These are phyloP conservation scores for Elongisporangium undulatum DNA, from an alignment of 352 stramenopile species.

Conservation along the genomic window DNA sequence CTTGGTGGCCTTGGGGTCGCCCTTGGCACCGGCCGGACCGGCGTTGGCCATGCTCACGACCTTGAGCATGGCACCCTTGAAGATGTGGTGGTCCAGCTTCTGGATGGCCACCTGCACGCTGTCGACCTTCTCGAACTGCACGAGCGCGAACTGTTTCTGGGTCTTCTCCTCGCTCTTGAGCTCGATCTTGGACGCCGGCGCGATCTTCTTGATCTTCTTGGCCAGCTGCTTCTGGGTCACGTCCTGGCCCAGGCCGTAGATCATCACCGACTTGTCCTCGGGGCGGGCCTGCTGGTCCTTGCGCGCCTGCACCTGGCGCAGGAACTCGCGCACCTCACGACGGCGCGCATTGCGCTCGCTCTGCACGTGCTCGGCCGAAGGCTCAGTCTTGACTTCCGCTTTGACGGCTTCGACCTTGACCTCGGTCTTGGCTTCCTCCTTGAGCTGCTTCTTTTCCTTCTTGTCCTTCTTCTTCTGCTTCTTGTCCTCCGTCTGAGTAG, in stretches of 20 bases:
- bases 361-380: slow-evolving; percentile 38
- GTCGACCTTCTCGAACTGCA: slow-evolving; percentile 53
- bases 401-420: slow-evolving; percentile 5
- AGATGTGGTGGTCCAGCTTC: slow-evolving; percentile 83
- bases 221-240: slow-evolving; percentile 75
- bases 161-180: slow-evolving; percentile 57
- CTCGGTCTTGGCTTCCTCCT: slow-evolving; percentile 6
- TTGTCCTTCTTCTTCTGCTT: slow-evolving; percentile 6
- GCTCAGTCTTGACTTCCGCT: slow-evolving; percentile 9
- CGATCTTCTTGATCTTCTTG: slow-evolving; percentile 82
- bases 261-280: slow-evolving; percentile 66
- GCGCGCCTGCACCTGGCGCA: slow-evolving; percentile 61
- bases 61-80: slow-evolving; percentile 73
- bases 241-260: slow-evolving; percentile 64
- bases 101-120: slow-evolving; percentile 46
- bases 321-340: slow-evolving; percentile 69
- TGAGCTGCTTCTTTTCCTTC: slow-evolving; percentile 1
- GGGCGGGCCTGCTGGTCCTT: slow-evolving; percentile 46
- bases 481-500: slow-evolving; percentile 25
- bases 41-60: slow-evolving; percentile 39
- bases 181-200: slow-evolving; percentile 41
- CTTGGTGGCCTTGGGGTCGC: slow-evolving; percentile 26
- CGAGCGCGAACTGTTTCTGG: slow-evolving; percentile 53
- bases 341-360: slow-evolving; percentile 79
- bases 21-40: slow-evolving; percentile 10